phyloP scores from a whole-genome alignment of 1,284 basidiomycete species.

The Fomitiporia mediterranea region DNA sequence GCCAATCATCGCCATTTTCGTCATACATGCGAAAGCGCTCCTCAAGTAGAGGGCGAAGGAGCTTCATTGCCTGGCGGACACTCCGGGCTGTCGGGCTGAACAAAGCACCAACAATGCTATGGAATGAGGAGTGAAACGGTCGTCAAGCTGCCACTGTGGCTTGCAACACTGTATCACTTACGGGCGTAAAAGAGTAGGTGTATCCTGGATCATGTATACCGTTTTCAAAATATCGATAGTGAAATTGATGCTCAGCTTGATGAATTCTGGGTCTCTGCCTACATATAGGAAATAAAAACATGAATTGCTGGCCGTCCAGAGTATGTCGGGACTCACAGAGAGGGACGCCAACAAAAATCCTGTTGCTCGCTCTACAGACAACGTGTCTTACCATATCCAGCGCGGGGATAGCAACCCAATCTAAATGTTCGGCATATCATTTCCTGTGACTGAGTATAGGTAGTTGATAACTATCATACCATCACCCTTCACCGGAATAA shows the following conservation, averaged over 20 bases:
- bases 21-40: conserved; percentile 32
- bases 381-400: conserved; percentile 34
- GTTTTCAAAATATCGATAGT: conserved; percentile 30
- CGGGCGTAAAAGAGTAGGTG: conserved; percentile 32
- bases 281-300: no score
- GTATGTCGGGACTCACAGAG: conserved; percentile 29
- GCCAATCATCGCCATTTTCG: conserved; percentile 33
- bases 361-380: conserved; percentile 36
- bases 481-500: conserved; percentile 24
- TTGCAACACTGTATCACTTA: conserved; percentile 1
- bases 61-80: conserved; percentile 24
- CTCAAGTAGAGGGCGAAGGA: conserved; percentile 35
- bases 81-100: conserved; percentile 3
- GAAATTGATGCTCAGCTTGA: conserved; percentile 33
- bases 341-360: conserved; percentile 38
- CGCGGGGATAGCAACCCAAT: conserved; percentile 36
- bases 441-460: not conserved
- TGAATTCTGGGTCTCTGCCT: conserved; percentile 41
- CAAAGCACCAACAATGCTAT: conserved; percentile 8
- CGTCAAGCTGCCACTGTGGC: not conserved
- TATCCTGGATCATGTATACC: conserved; percentile 28
- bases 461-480: not conserved
- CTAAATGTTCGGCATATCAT: conserved; percentile 23
- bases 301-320: no score
- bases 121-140: not conserved